Conservation (phyloP, 495 filamentous ascomycete genomes). For the Hyphodiscus hymeniophilus region DNA sequence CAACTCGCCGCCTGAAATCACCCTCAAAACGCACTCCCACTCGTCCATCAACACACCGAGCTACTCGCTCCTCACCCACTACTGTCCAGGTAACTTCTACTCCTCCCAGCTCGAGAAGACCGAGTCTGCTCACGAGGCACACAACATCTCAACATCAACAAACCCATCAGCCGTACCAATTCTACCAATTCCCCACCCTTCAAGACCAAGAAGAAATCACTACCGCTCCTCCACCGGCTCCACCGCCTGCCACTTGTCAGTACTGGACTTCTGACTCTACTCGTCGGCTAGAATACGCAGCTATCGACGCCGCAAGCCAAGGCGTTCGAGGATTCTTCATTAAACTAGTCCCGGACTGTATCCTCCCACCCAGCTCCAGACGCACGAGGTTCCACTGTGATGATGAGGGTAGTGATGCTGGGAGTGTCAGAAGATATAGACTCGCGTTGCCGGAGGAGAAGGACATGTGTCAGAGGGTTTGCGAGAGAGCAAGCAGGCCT, state of each 20-base stretch:
- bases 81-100: not conserved
- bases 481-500: too few relatives aligned
- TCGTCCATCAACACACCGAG: slow-evolving; percentile 11
- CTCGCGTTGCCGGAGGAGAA: slow-evolving; percentile 16
- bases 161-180: slow-evolving; percentile 10
- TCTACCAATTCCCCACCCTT: slow-evolving; percentile 22
- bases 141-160: not conserved
- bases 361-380: slow-evolving; percentile 36
- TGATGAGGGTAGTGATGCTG: slow-evolving; percentile 36
- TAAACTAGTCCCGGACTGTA: slow-evolving; percentile 44
- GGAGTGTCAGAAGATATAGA: slow-evolving; percentile 46
- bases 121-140: slow-evolving; percentile 8
- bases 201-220: not conserved
- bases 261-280: slow-evolving; percentile 50
- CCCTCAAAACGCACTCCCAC: slow-evolving; percentile 8
- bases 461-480: not conserved
- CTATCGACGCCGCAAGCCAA: slow-evolving; percentile 45
- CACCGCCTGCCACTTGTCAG: slow-evolving; percentile 44
- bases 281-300: slow-evolving; percentile 46
- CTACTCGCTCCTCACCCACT: slow-evolving; percentile 1
- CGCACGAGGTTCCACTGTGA: slow-evolving; percentile 40
- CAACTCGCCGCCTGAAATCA: not conserved
- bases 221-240: slow-evolving; percentile 2
- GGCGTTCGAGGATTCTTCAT: slow-evolving; percentile 46
- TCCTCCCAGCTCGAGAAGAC: not conserved